Conservation (phyloP, 805 yeast genomes). For the Candida silvatica region DNA sequence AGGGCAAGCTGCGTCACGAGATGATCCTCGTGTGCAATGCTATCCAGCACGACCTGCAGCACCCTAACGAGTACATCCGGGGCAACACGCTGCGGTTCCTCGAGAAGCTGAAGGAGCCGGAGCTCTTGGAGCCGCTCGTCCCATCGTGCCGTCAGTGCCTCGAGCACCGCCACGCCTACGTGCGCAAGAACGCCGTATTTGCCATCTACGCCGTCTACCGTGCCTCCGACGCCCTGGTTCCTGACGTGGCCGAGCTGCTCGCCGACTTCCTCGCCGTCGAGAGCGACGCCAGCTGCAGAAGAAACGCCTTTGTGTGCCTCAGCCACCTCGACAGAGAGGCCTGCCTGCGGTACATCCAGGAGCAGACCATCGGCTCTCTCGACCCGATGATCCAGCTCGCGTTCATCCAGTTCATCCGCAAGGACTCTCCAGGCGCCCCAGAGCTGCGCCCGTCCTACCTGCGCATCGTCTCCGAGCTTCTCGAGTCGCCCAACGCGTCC, state of each 20-base stretch:
- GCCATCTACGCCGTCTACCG: constrained; percentile 78
- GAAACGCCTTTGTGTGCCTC: constrained; percentile 90
- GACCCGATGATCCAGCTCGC: constrained; percentile 86
- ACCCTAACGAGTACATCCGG: constrained; percentile 94
- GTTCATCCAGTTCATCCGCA: constrained; percentile 83
- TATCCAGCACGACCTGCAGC: constrained; percentile 93
- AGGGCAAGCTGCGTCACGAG: constrained; percentile 93
- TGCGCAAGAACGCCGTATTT: constrained; percentile 92
- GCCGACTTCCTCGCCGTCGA: constrained; percentile 68
- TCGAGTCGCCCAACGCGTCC: constrained; percentile 60
- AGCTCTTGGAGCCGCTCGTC: constrained; percentile 88
- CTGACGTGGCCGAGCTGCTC: constrained; percentile 90
- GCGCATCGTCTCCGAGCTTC: constrained; percentile 59
- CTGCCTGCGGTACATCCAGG: constrained; percentile 76
- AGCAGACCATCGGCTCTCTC: constrained; percentile 51
- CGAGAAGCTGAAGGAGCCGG: constrained; percentile 86
- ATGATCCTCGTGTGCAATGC: constrained; percentile 98
- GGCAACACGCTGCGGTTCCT: constrained; percentile 92
- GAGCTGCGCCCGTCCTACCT: constrained; percentile 65
- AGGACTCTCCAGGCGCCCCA: constrained; percentile 60
- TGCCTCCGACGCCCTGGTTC: constrained; percentile 79
- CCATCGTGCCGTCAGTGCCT: constrained; percentile 87
- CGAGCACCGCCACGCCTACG: constrained; percentile 96
- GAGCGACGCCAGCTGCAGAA: constrained; percentile 86
- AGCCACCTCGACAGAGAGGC: constrained; percentile 76